A percentile compares a stretch with the other conserved stretches of the same genome.
phyloP scores from a whole-genome alignment of 2,329 filamentous ascomycete genomes.

The Trichoderma harzianum region DNA sequence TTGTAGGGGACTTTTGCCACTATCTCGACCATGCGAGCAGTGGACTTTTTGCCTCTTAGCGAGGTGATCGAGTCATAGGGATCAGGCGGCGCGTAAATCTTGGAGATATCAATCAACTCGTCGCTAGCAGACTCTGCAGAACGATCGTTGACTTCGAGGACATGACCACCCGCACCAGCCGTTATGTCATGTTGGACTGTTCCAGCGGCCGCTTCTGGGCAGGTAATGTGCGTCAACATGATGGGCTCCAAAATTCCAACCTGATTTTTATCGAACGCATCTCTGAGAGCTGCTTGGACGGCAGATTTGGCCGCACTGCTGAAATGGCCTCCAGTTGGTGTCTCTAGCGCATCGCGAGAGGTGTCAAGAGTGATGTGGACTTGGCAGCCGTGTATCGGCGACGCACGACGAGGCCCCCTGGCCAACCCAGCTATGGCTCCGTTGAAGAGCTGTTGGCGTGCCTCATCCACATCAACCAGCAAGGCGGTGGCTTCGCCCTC shows the following conservation, averaged over 20 bases:
- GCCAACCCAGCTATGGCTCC: conserved; percentile 81
- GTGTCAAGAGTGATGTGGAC: conserved; percentile 69
- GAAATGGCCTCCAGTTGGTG: conserved; percentile 65
- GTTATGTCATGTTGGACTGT: conserved; percentile 79
- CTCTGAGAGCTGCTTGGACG: conserved; percentile 65
- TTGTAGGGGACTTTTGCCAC: conserved; percentile 86
- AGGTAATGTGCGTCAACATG: conserved; percentile 83
- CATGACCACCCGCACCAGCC: conserved; percentile 66
- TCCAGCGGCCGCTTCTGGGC: conserved; percentile 78
- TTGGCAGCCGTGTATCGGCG: conserved; percentile 73
- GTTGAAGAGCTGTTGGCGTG: conserved; percentile 64
- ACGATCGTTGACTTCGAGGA: conserved; percentile 65
- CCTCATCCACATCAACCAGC: conserved; percentile 48
- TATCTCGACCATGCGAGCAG: conserved; percentile 58
- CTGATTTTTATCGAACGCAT: conserved; percentile 51
- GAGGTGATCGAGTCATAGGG: conserved; percentile 66
- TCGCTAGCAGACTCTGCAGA: conserved; percentile 39
- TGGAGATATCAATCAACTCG: conserved; percentile 60
- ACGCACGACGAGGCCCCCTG: conserved; percentile 75
- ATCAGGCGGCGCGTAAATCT: conserved; percentile 84
- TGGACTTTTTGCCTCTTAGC: conserved; percentile 48
- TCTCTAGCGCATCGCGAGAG: conserved; percentile 49
- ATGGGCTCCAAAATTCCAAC: conserved; percentile 85
- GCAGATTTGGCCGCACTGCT: conserved; percentile 60
- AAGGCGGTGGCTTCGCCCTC: conserved; percentile 45